phyloP scores from a whole-genome alignment of 148 eudicot genomes.

The Heliamphora exappendiculata region DNA sequence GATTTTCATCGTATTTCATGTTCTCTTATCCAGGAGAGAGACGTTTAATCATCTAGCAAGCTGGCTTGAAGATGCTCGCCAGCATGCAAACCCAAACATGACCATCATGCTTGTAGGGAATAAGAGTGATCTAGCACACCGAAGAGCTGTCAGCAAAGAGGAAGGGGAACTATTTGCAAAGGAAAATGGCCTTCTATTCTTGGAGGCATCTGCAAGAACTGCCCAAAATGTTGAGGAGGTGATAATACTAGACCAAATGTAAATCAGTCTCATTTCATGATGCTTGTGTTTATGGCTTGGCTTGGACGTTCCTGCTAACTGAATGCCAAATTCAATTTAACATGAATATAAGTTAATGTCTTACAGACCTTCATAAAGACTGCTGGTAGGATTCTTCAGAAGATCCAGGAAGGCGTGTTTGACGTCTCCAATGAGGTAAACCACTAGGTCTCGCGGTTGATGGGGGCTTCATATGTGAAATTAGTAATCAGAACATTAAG shows the following conservation, averaged over 20 bases:
- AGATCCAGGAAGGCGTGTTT: slow-evolving; percentile 61
- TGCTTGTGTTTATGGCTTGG: slow-evolving; percentile 1
- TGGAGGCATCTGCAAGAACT: slow-evolving; percentile 69
- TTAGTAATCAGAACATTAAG: neutral
- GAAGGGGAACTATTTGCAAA: slow-evolving; percentile 80
- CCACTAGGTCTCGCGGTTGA: neutral
- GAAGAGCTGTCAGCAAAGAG: slow-evolving; percentile 76
- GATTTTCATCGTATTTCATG: neutral
- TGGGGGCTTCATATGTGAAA: neutral
- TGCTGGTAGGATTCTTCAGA: slow-evolving; percentile 47
- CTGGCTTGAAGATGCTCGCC: slow-evolving; percentile 77
- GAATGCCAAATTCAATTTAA: too few species aligned
- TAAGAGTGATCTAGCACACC: slow-evolving; percentile 58
- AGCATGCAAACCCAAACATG: slow-evolving; percentile 74
- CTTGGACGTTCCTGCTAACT: neutral
- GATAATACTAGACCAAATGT: neutral
- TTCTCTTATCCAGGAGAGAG: slow-evolving; percentile 42
- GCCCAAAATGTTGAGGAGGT: slow-evolving; percentile 74
- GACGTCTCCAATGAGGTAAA: slow-evolving; percentile 68
- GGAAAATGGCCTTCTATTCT: slow-evolving; percentile 62
- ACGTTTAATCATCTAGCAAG: slow-evolving; percentile 65
- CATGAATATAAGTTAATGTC: too few species aligned
- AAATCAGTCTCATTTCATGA: neutral
- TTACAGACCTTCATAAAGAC: slow-evolving; percentile 50
- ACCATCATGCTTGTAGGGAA: slow-evolving; percentile 69